Evolutionary conservation across 2,329 filamentous ascomycete genomes (phyloP), one percentile per base, ranked within the genome.

Genomic region (Diaporthe vexans): DNA sequence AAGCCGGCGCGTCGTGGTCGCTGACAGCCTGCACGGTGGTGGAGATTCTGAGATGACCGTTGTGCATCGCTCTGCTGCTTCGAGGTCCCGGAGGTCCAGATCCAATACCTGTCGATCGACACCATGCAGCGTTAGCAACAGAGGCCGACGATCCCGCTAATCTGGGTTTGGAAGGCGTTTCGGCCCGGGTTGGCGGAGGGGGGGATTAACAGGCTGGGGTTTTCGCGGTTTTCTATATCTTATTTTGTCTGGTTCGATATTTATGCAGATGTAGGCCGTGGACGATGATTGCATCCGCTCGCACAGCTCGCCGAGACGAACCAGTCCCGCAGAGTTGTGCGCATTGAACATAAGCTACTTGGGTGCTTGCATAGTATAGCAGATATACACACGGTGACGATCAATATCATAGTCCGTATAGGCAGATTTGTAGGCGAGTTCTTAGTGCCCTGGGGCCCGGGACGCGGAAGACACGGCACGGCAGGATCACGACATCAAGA

Each of bases 101-200:
- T 73, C 70, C 46, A 40, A 37, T 48, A 35, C 51, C 33, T 73
- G 33, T 71, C 57, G 37, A 71, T 72, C 73, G 63, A 37, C 73
- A 40, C 6, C 63, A 19, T 67, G 63, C 63, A 67, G 63, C 46
- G 26, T 35, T 67, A 52, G 46, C 63, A 67, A 67, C 63, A 52
- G 46, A 67, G 63, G 63, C 48, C 48, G 67, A 57, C 73, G 67
- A 71, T 74, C 73, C 46, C 68, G 59, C 73, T 71, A 58, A 65
- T 61, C 68, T 65, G 26, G 46, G 67, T 67, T 71, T 57, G 61
- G 72, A 71, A 69, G 72, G 58, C 73, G 67, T 72, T 59, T 58
- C 73, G 73, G 73, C 24, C 73, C 73, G 73, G 67, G 57, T 74
- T 52, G 46, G 65, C 67, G 72, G 67, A 71, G 48, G 35, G 19